Percentiles rank a stretch among this genome's conserved stretches.
phyloP scores from a whole-genome alignment of 352 stramenopile species.

The Phytophthora capsici region DNA sequence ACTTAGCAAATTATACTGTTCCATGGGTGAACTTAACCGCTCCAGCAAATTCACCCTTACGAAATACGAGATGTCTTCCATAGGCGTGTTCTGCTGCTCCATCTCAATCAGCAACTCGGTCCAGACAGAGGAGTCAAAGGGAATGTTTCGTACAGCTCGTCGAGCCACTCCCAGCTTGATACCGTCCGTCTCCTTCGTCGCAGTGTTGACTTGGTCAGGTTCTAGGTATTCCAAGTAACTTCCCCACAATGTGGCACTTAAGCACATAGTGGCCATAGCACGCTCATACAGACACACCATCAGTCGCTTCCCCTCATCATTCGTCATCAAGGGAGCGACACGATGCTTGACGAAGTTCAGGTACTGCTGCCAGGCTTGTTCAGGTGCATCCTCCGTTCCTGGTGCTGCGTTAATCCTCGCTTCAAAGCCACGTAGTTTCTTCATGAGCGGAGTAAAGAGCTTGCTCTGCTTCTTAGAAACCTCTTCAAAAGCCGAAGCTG shows the following conservation, averaged over 20 bases:
- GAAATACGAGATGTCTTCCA: conserved; percentile 28
- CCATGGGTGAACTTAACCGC: conserved; percentile 51
- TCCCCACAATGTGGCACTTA: conserved; percentile 62
- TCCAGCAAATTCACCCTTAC: conserved; percentile 40
- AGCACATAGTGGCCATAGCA: conserved; percentile 55
- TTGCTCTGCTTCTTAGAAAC: conserved; percentile 49
- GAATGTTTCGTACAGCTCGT: conserved; percentile 68
- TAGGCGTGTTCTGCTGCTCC: conserved; percentile 31
- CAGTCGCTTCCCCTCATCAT: conserved; percentile 22
- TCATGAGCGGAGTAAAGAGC: conserved; percentile 53
- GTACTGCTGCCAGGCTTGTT: conserved; percentile 63
- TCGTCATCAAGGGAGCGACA: conserved; percentile 43
- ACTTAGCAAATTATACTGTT: conserved; percentile 56
- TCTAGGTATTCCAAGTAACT: conserved; percentile 60
- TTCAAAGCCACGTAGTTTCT: conserved; percentile 72
- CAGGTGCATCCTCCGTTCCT: conserved; percentile 15
- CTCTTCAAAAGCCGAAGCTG: conserved; percentile 27
- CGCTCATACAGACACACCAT: conserved; percentile 66
- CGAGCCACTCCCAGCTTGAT: conserved; percentile 33
- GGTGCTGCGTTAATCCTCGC: conserved; percentile 11
- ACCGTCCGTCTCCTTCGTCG: background rate
- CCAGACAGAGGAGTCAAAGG: conserved; percentile 69
- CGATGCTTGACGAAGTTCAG: conserved; percentile 69
- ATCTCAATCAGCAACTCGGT: conserved; percentile 61
- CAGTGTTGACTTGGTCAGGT: background rate